Evolutionary conservation across 257 asterid genomes (phyloP), one percentile per base, ranked within the genome.

Genomic region (Linderniella brevidens): DNA sequence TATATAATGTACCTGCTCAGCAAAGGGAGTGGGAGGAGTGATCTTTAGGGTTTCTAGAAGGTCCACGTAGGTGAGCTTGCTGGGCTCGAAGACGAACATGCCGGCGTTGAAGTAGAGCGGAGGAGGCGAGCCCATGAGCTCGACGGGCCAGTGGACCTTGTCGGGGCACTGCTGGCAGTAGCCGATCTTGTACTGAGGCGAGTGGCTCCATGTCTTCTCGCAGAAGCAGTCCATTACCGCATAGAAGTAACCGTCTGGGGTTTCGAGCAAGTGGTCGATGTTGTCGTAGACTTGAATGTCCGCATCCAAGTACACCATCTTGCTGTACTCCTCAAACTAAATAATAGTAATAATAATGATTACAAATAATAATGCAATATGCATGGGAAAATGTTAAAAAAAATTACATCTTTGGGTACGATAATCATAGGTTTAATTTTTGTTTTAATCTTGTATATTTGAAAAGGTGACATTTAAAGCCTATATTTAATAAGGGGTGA

Each of bases 171-270:
- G 84, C 42, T 75, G 84, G 72, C 84, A 75, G 59, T 75, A 75
- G 0, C 72, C 77, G 16, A 75, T 53, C 5, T 67, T 57, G 66
- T 46, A 66, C 45, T 68, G 80, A 9, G 58, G 62, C 9, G 84
- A 52, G 56, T 71, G 77, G 68, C 67, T 66, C 84, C 84, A 72
- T 11, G 80, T 68, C 45, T 68, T 68, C 54, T 76, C 80, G 29
- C 84, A 76, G 59, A 76, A 75, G 55, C 84, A 71, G 48, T 75
- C 79, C 83, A 71, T 71, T 41, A 68, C 83, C 0, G 79, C 79
- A 8, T 75, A 75, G 53, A 75, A 71, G 61, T 76, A 69, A 15
- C 85, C 85, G 47, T 66, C 56, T 0, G 71, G 75, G 0, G 55
- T 42, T 59, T 76, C 80, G 13, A 76, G 64, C 43, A 76, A 71